Conservation (phyloP, 805 yeast species). For the Metschnikowia lachancei region DNA sequence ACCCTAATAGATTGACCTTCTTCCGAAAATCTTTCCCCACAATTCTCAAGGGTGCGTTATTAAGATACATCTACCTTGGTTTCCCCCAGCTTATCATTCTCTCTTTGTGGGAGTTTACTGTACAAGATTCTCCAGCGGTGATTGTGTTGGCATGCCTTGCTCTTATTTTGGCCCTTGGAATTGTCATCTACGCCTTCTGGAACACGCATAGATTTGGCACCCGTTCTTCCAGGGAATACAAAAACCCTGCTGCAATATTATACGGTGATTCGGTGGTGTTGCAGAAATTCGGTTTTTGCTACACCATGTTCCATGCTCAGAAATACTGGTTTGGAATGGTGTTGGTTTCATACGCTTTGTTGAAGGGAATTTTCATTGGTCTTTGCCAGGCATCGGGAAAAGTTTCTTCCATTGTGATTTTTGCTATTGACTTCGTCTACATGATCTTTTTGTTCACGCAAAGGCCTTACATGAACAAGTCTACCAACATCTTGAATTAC, state of each 20-base stretch:
- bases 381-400: conserved; percentile 80
- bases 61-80: conserved; percentile 79
- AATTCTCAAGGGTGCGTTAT: conserved; percentile 73
- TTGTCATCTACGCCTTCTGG: conserved; percentile 63
- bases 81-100: conserved; percentile 77
- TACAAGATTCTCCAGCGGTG: conserved; percentile 82
- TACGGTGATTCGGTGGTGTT: conserved; percentile 75
- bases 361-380: conserved; percentile 71
- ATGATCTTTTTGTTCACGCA: conserved; percentile 59
- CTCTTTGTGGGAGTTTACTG: conserved; percentile 84
- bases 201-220: conserved; percentile 64
- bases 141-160: conserved; percentile 76
- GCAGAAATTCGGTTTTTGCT: conserved; percentile 81
- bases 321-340: conserved; percentile 82
- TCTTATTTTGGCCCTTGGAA: conserved; percentile 56
- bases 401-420: conserved; percentile 74
- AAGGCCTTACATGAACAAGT: conserved; percentile 76
- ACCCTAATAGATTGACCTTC: conserved; percentile 44
- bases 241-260: conserved; percentile 83
- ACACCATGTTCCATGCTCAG: conserved; percentile 81
- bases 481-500: conserved; percentile 76
- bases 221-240: conserved; percentile 54
- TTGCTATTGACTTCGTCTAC: conserved; percentile 71
- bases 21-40: conserved; percentile 55
- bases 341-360: conserved; percentile 54